phyloP scores from a whole-genome alignment of 257 asterid species.

The Rehmannia glutinosa region DNA sequence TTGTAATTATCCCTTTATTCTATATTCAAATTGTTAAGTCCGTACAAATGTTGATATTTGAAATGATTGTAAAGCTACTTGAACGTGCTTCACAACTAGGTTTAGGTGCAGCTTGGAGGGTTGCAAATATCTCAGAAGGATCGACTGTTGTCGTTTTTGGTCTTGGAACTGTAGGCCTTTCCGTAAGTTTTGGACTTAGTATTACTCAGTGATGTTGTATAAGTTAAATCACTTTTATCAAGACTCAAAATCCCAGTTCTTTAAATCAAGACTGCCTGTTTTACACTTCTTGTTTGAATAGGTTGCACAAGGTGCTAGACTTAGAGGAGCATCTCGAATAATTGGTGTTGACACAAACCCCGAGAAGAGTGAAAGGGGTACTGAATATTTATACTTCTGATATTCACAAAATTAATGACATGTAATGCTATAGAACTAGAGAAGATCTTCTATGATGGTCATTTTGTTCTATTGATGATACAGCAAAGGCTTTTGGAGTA shows the following conservation, averaged over 20 bases:
- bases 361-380: constrained; percentile 65
- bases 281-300: constrained; percentile 24
- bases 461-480: constrained; percentile 13
- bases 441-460: neutral
- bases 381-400: neutral
- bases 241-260: neutral
- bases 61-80: constrained; percentile 12
- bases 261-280: neutral
- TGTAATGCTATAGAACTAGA: neutral
- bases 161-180: constrained; percentile 98
- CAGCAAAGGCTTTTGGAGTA: constrained; percentile 89
- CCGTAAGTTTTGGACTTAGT: constrained; percentile 51
- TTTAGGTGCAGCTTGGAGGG: constrained; percentile 98
- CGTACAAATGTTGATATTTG: neutral
- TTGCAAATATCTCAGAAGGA: constrained; percentile 80
- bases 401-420: constrained; percentile 1
- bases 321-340: constrained; percentile 83
- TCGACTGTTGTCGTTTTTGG: constrained; percentile 84
- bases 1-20: no score
- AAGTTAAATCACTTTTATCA: neutral
- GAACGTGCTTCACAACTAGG: constrained; percentile 39
- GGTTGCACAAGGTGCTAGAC: constrained; percentile 96
- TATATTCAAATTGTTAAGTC: no score
- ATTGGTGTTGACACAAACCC: constrained; percentile 84
- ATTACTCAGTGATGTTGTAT: neutral